Percentiles rank a stretch among this genome's conserved stretches.
Evolutionary conservation across 768 basidiomycete species (phyloP).

Genomic region (Suillus sp.): DNA sequence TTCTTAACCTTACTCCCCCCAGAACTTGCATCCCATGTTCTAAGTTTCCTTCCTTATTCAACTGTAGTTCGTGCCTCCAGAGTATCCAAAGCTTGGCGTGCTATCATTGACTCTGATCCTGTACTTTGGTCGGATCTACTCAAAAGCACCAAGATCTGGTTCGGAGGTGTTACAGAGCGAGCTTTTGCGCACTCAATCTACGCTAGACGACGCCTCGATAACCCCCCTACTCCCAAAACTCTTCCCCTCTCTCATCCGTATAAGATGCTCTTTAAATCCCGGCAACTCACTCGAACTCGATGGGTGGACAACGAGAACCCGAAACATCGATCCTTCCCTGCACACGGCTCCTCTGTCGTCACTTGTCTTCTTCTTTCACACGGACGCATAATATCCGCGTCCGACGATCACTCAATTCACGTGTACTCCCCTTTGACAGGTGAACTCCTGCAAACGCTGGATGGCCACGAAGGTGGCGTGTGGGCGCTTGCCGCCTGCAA

Average conservation of each 20-base stretch:
- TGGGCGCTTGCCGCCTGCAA: constrained; percentile 94
- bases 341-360: constrained; percentile 88
- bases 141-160: constrained; percentile 84
- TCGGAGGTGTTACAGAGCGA: constrained; percentile 82
- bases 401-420: constrained; percentile 96
- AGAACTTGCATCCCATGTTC: constrained; percentile 87
- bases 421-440: constrained; percentile 91
- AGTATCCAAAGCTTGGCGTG: constrained; percentile 89
- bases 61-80: constrained; percentile 85
- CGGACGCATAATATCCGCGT: constrained; percentile 94
- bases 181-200: constrained; percentile 75
- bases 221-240: constrained; percentile 41
- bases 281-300: constrained; percentile 74
- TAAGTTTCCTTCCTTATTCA: constrained; percentile 81
- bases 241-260: constrained; percentile 83
- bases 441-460: constrained; percentile 66
- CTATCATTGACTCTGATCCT: constrained; percentile 88
- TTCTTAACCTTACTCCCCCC: constrained; percentile 91
- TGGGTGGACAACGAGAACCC: constrained; percentile 78
- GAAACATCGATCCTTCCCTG: constrained; percentile 80
- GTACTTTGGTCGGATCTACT: constrained; percentile 89
- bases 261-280: constrained; percentile 92
- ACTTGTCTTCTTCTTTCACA: constrained; percentile 95
- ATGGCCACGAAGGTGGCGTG: constrained; percentile 94
- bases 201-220: constrained; percentile 54